Conservation (phyloP, 2,329 filamentous ascomycete genomes). For the Dactylonectria macrodidyma region DNA sequence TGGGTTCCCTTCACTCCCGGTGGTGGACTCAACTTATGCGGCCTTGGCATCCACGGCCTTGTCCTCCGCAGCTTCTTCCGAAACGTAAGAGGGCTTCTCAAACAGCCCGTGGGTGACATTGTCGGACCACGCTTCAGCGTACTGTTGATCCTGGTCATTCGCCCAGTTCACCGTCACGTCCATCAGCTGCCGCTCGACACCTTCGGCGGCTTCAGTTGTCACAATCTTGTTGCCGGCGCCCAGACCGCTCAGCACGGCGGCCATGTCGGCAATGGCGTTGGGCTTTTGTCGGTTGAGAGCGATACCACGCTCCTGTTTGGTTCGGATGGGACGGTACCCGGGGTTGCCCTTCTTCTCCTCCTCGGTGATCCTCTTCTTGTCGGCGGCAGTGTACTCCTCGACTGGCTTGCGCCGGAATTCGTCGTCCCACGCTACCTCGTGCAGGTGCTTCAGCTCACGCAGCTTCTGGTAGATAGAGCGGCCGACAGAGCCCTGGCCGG, state of each 20-base stretch:
- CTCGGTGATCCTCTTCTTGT: slow-evolving; percentile 53
- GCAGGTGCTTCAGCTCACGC: slow-evolving; percentile 74
- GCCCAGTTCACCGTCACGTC: slow-evolving; percentile 67
- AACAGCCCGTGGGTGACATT: slow-evolving; percentile 68
- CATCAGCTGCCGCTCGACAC: slow-evolving; percentile 49
- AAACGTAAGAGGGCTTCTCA: slow-evolving; percentile 45
- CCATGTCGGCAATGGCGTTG: slow-evolving; percentile 76
- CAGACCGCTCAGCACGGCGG: slow-evolving; percentile 67
- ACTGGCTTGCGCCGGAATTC: slow-evolving; percentile 59
- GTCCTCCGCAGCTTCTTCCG: slow-evolving; percentile 32
- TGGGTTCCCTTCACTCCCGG: slow-evolving; percentile 1
- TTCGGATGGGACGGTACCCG: slow-evolving; percentile 53
- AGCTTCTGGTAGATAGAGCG: slow-evolving; percentile 74
- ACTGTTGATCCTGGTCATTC: slow-evolving; percentile 62
- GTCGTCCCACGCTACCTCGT: slow-evolving; percentile 74
- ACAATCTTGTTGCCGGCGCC: slow-evolving; percentile 67
- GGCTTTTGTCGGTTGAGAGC: slow-evolving; percentile 73
- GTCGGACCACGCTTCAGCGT: slow-evolving; percentile 63
- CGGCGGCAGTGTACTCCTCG: slow-evolving; percentile 51
- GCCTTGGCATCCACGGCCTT: slow-evolving; percentile 21
- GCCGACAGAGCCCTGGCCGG: slow-evolving; percentile 67
- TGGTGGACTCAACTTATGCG: slow-evolving; percentile 16
- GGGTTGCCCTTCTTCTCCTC: slow-evolving; percentile 50
- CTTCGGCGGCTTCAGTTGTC: slow-evolving; percentile 42
- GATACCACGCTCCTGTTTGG: slow-evolving; percentile 62